Evolutionary conservation across 2,329 filamentous ascomycete species (phyloP), one percentile per base, ranked within the genome.

Genomic region (Neofusicoccum sp.): DNA sequence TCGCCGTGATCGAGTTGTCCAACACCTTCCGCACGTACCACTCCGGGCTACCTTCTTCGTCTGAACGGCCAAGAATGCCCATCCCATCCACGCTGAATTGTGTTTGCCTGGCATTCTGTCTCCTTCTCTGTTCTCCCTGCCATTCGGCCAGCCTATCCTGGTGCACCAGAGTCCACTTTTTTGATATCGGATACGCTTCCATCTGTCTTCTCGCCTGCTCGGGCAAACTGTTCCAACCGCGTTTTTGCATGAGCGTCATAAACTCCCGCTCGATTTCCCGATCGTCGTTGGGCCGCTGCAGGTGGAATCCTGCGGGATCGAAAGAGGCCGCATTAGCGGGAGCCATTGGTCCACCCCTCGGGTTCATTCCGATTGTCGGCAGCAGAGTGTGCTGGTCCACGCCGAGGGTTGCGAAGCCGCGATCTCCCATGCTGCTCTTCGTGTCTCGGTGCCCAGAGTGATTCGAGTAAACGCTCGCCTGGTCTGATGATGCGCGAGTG

Each of bases 21-120:
- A 98, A 91, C 63, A 98, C 90, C 73, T 91, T 93, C 72, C 91
- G 89, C 58, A 99, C 93, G 74, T 96, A 99, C 93, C 93, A 99
- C 77, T 98, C 93, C 3, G 95, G 95, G 53, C 91, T 96, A 45
- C 93, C 93, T 75, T 98, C 95, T 73, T 98, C 93, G 71, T 97
- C 93, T 6, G 91, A 91, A 67, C 90, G 87, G 43, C 87, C 85
- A 41, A 91, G 84, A 62, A 93, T 84, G 9, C 76, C 85, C 61
- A 88, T 84, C 58, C 82, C 80, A 66, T 87, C 89, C 65, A 90
- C 86, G 64, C 87, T 87, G 28, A 72, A 65, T 51, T 79, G 77
- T 5, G 89, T 87, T 62, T 82, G 83, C 63, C 88, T 86, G 36
- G 88, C 86, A 58, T 90, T 89, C 68, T 88, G 85, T 67, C 90